Conservation (phyloP, 176 grass and related monocot species). For the Leersia perrieri region DNA sequence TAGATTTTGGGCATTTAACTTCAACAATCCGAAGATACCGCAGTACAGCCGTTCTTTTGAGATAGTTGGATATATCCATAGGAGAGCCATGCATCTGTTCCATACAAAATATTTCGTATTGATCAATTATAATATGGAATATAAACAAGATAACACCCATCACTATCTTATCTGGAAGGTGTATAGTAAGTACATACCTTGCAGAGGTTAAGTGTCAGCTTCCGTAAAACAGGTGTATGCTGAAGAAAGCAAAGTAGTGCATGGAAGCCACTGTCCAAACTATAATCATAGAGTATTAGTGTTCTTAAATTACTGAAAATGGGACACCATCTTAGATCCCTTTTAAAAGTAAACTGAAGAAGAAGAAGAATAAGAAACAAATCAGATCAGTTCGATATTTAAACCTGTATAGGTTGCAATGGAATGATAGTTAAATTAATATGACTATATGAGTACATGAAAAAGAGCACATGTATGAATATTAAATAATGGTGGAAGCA, state of each 20-base stretch:
- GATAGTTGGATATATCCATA: neutral
- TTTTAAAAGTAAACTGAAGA: too few relatives aligned
- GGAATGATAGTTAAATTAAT: too few relatives aligned
- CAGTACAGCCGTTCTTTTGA: neutral
- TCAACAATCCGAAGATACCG: neutral
- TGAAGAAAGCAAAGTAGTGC: too few relatives aligned
- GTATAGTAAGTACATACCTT: constrained; percentile 1
- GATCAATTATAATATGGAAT: neutral
- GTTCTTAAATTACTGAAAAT: too few relatives aligned
- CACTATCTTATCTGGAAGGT: neutral
- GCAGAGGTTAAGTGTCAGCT: neutral
- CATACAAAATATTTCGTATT: neutral
- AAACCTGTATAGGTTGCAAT: too few relatives aligned
- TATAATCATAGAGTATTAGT: neutral
- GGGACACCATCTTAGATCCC: too few relatives aligned
- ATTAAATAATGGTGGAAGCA: too few relatives aligned
- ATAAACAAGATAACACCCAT: neutral
- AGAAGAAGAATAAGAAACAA: too few relatives aligned
- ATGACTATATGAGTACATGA: too few relatives aligned
- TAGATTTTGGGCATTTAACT: neutral
- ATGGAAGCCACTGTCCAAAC: neutral
- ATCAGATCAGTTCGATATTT: too few relatives aligned
- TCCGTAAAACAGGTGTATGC: neutral
- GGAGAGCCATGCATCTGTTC: neutral
- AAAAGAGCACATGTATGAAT: too few relatives aligned